Evolutionary conservation across 2,329 filamentous ascomycete genomes (phyloP).

Genomic region (Acrocalymma vagum): DNA sequence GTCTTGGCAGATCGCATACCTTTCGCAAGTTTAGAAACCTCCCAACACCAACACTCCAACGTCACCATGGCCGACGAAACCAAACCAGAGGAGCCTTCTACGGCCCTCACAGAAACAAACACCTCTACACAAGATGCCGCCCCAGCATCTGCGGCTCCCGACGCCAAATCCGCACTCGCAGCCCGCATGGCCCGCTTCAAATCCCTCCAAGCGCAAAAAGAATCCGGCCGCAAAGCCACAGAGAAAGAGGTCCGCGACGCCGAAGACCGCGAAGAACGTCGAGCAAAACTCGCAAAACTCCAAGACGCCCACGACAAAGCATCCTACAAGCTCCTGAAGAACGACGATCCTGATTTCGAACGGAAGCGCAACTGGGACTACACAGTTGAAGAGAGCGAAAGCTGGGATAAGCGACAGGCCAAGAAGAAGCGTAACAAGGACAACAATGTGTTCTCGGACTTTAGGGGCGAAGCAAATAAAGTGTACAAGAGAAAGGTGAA

Average conservation of each 20-base stretch:
- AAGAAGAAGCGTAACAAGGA: constrained; percentile 85
- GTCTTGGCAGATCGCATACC: no score
- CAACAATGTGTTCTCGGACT: constrained; percentile 90
- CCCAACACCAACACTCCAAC: constrained; percentile 2
- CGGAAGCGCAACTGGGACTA: constrained; percentile 98
- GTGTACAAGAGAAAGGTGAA: constrained; percentile 91
- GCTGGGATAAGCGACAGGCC: constrained; percentile 89
- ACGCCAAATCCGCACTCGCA: constrained; percentile 42
- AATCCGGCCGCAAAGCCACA: constrained; percentile 70
- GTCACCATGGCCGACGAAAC: constrained; percentile 29
- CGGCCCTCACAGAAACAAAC: constrained; percentile 14
- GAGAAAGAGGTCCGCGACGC: constrained; percentile 46
- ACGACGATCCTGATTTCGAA: constrained; percentile 94
- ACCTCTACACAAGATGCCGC: constrained; percentile 7
- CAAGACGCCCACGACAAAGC: constrained; percentile 87
- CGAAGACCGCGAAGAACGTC: constrained; percentile 36
- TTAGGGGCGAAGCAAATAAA: constrained; percentile 85
- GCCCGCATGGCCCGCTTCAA: constrained; percentile 77
- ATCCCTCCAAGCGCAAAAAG: constrained; percentile 77
- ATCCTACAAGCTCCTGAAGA: constrained; percentile 91
- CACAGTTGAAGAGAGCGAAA: constrained; percentile 93
- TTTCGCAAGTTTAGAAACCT: no score
- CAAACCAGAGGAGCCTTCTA: constrained; percentile 14
- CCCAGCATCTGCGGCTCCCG: constrained; percentile 8
- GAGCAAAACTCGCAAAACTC: constrained; percentile 74